Evolutionary conservation across 306 rosid genomes (phyloP).

Genomic region (Crataegus laevigata): DNA sequence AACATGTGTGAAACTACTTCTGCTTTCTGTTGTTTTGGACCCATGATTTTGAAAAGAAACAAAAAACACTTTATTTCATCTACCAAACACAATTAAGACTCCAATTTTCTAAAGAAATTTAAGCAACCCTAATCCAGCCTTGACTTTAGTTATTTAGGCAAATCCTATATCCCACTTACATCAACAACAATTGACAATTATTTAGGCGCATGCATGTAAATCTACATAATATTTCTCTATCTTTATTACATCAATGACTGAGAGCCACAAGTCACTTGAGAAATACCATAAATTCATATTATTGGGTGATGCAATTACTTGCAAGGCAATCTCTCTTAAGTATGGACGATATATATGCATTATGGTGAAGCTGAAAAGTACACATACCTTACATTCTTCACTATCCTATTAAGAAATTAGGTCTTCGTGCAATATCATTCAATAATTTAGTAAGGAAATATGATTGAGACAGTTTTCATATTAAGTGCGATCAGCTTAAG

Average conservation of each 20-base stretch:
- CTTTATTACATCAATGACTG: too few species aligned
- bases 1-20: too few species aligned
- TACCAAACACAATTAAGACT: too few species aligned
- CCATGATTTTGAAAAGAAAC: too few species aligned
- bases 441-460: too few species aligned
- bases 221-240: too few species aligned
- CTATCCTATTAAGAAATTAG: neutral
- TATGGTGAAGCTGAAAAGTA: neutral
- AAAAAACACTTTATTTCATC: too few species aligned
- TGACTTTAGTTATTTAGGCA: neutral
- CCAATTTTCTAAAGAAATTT: too few species aligned
- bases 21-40: too few species aligned
- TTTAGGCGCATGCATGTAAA: neutral
- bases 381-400: neutral
- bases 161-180: neutral
- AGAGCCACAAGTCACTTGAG: neutral
- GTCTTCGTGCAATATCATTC: neutral
- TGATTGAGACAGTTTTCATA: neutral
- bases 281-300: neutral
- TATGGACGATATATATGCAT: neutral
- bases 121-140: too few species aligned
- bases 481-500: too few species aligned
- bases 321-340: neutral
- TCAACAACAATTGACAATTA: neutral
- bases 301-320: neutral